Evolutionary conservation across 2,329 filamentous ascomycete genomes (phyloP).

Genomic region (Aspergillus floridensis): DNA sequence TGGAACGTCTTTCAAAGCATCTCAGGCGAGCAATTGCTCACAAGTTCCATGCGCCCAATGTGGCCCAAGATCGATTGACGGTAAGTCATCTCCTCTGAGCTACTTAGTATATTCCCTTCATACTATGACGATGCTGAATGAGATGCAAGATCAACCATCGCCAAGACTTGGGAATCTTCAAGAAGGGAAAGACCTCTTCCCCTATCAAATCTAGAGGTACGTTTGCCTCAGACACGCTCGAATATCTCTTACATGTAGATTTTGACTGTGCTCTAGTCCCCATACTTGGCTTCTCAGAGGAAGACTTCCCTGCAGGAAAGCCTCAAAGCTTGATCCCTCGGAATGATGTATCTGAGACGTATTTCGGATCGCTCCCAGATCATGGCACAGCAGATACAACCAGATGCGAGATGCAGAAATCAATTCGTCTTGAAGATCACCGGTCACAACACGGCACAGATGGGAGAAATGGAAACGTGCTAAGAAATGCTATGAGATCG

Average conservation of each 20-base stretch:
- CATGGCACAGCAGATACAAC: background rate
- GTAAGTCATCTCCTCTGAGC: conserved; percentile 34
- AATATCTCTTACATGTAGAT: too few species aligned
- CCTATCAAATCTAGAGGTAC: conserved; percentile 21
- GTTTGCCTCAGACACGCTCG: too few species aligned
- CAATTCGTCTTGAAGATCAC: background rate
- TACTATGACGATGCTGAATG: conserved; percentile 1
- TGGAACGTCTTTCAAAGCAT: conserved; percentile 4
- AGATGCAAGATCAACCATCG: conserved; percentile 23
- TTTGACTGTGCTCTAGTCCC: background rate
- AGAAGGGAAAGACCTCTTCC: conserved; percentile 36
- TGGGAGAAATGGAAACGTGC: background rate
- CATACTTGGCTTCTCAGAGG: background rate
- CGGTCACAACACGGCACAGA: background rate
- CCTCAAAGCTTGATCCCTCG: background rate
- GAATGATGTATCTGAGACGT: background rate
- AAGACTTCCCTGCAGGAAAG: background rate
- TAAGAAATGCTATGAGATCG: background rate
- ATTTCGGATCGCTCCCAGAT: background rate
- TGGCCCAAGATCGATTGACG: conserved; percentile 54
- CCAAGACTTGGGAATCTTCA: conserved; percentile 33
- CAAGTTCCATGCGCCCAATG: conserved; percentile 56
- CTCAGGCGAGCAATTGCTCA: conserved; percentile 48
- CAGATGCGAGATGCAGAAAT: background rate
- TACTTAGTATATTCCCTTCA: background rate